These are phyloP conservation scores for Boeremia lycopersici DNA, from an alignment of 2,329 filamentous ascomycete species.

Conservation along the genomic window DNA sequence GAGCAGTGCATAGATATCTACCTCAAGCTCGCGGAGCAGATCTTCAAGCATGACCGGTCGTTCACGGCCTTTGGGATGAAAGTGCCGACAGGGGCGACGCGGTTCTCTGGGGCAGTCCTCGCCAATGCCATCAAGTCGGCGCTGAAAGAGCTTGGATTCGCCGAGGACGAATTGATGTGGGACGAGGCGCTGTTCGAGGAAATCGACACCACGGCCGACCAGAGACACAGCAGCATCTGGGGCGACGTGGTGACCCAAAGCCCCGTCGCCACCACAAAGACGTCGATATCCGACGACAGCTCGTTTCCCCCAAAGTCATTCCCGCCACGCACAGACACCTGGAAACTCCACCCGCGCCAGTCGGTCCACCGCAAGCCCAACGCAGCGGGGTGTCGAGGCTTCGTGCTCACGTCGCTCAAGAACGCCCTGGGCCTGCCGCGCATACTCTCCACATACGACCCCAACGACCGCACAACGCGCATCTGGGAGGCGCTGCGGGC, in stretches of 20 bases:
- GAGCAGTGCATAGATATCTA: constrained; percentile 48
- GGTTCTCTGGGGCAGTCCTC: constrained; percentile 46
- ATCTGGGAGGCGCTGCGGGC: constrained; percentile 61
- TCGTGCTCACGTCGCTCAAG: constrained; percentile 48
- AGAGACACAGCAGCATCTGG: constrained; percentile 45
- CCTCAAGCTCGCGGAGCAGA: constrained; percentile 43
- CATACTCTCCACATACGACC: constrained; percentile 47
- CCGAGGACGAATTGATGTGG: constrained; percentile 49
- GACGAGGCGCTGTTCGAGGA: constrained; percentile 49
- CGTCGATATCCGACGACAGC: constrained; percentile 13
- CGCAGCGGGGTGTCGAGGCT: constrained; percentile 44
- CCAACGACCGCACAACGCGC: constrained; percentile 45
- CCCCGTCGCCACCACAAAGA: constrained; percentile 27
- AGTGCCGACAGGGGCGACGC: constrained; percentile 42
- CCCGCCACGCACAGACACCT: constrained; percentile 33
- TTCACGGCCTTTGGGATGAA: constrained; percentile 45
- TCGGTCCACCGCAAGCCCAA: constrained; percentile 45
- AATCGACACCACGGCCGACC: constrained; percentile 29
- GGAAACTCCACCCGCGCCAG: constrained; percentile 41
- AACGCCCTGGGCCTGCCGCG: constrained; percentile 46
- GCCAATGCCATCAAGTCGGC: constrained; percentile 46
- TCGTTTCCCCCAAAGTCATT: constrained; percentile 20
- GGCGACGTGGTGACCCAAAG: constrained; percentile 38
- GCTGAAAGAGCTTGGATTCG: constrained; percentile 40
- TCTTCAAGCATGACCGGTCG: constrained; percentile 48